A percentile compares a stretch with the other conserved stretches of the same genome.
Conservation (phyloP, 345 rosid species). For the Kandelia obovata region DNA sequence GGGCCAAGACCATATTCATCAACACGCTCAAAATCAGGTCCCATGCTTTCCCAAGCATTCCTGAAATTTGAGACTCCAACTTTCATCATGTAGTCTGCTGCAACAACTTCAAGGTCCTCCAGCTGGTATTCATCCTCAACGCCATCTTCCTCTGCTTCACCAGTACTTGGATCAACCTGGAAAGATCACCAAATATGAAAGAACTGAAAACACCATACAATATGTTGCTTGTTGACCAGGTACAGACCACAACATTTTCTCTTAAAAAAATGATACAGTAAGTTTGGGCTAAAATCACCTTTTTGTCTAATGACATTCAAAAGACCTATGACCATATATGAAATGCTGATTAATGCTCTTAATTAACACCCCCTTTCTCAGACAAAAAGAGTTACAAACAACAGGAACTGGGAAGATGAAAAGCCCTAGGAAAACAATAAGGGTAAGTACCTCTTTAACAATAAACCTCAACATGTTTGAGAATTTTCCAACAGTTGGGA, state of each 20-base stretch:
- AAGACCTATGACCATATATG: too few species aligned
- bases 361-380: too few species aligned
- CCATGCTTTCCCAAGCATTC: constrained; percentile 95
- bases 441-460: constrained; percentile 72
- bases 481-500: constrained; percentile 82
- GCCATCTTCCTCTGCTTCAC: constrained; percentile 93
- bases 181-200: constrained; percentile 7
- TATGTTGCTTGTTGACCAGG: not conserved
- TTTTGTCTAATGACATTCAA: too few species aligned
- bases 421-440: constrained; percentile 1
- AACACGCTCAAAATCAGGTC: constrained; percentile 66
- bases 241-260: too few species aligned
- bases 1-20: constrained; percentile 98
- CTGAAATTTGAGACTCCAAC: constrained; percentile 90
- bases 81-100: constrained; percentile 87
- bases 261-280: too few species aligned
- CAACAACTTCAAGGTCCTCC: constrained; percentile 91
- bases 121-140: constrained; percentile 97
- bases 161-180: constrained; percentile 87
- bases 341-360: too few species aligned
- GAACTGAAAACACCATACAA: not conserved
- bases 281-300: too few species aligned
- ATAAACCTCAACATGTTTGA: constrained; percentile 80
- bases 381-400: not conserved
- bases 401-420: not conserved